Percentiles rank a stretch among this genome's conserved stretches.
Conservation (phyloP, 805 yeast species). For the Metschnikowia cubensis region DNA sequence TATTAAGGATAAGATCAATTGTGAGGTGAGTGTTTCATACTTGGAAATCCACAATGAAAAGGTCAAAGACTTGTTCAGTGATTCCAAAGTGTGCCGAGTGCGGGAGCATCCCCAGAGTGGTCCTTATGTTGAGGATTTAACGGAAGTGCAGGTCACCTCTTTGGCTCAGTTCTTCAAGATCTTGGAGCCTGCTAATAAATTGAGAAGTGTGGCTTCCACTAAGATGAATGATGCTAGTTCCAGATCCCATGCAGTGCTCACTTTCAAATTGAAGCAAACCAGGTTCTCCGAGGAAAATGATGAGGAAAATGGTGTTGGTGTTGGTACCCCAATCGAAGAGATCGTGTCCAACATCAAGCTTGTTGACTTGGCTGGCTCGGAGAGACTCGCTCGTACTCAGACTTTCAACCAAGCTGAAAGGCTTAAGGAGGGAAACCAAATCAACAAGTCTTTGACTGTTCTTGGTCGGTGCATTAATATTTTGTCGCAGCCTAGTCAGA, state of each 20-base stretch:
- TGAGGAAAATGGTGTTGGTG: constrained; percentile 5
- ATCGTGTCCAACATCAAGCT: constrained; percentile 59
- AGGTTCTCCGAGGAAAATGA: constrained; percentile 24
- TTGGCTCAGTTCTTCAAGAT: constrained; percentile 46
- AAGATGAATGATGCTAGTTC: constrained; percentile 69
- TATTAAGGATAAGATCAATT: constrained; percentile 34
- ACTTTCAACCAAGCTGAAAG: constrained; percentile 52
- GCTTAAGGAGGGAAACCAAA: constrained; percentile 69
- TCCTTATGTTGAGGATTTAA: constrained; percentile 67
- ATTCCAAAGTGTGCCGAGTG: constrained; percentile 39
- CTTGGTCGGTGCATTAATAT: constrained; percentile 63
- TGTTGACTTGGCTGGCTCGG: constrained; percentile 84
- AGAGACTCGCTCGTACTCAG: constrained; percentile 60
- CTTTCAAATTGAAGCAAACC: constrained; percentile 58
- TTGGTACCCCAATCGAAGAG: constrained; percentile 42
- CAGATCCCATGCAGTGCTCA: constrained; percentile 77
- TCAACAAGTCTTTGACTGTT: constrained; percentile 74
- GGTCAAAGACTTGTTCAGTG: constrained; percentile 56
- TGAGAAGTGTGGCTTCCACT: constrained; percentile 69
- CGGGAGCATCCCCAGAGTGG: constrained; percentile 66
- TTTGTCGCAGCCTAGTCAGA: constrained; percentile 39
- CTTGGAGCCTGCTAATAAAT: constrained; percentile 48
- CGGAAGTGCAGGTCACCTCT: constrained; percentile 48
- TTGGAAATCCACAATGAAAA: constrained; percentile 78
- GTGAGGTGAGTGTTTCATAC: constrained; percentile 50